These are phyloP conservation scores for Asclepias syriaca DNA, from an alignment of 257 asterid genomes.

Conservation along the genomic window DNA sequence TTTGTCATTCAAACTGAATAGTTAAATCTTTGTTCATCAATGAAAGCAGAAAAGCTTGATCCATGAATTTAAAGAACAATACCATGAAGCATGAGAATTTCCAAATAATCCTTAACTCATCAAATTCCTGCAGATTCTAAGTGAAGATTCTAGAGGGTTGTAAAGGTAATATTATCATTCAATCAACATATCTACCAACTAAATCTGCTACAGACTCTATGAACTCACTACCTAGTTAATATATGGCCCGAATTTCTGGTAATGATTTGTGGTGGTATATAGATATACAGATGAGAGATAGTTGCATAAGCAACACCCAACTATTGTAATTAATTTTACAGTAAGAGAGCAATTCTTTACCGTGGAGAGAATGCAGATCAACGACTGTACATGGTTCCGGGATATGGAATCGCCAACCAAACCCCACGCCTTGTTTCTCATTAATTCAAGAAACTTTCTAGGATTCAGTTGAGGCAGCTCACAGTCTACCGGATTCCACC, in stretches of 20 bases:
- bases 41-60: background rate
- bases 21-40: background rate
- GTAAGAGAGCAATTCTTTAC: conserved; percentile 25
- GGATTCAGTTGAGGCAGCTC: conserved; percentile 48
- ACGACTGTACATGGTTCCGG: conserved; percentile 71
- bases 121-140: background rate
- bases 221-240: background rate
- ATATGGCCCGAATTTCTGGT: background rate
- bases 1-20: background rate
- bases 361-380: conserved; percentile 66
- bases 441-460: conserved; percentile 45
- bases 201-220: background rate
- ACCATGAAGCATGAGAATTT: background rate
- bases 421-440: conserved; percentile 67
- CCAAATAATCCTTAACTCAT: background rate
- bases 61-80: background rate
- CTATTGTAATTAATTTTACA: background rate
- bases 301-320: background rate
- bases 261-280: background rate
- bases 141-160: background rate
- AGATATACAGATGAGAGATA: background rate
- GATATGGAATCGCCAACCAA: conserved; percentile 82
- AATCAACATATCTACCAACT: background rate
- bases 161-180: background rate
- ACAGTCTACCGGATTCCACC: conserved; percentile 70